Evolutionary conservation across 2,329 filamentous ascomycete species (phyloP).

Genomic region (Aspergillus oerlinghausenensis): DNA sequence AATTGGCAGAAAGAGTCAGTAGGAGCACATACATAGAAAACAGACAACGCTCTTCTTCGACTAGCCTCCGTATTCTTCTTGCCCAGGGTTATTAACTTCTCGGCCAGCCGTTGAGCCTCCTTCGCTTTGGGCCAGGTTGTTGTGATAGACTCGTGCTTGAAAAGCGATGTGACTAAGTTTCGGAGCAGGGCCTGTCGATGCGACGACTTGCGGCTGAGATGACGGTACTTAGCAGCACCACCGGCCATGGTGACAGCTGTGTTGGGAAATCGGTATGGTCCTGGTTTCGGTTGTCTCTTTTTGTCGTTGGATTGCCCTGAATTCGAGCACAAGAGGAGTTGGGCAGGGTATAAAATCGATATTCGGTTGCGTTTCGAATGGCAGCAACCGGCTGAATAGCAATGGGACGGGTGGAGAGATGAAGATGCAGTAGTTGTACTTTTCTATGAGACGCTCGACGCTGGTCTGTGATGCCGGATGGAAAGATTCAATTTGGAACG

Average conservation of each 20-base stretch:
- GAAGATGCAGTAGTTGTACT: not conserved
- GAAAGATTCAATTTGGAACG: conserved; percentile 30
- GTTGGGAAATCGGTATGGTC: not conserved
- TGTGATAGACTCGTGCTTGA: conserved; percentile 86
- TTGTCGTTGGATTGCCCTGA: not conserved
- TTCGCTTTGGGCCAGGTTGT: conserved; percentile 97
- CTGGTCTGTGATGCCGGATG: conserved; percentile 2
- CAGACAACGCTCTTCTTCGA: conserved; percentile 67
- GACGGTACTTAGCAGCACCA: conserved; percentile 79
- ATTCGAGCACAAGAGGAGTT: not conserved
- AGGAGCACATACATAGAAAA: conserved; percentile 71
- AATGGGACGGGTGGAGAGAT: not conserved
- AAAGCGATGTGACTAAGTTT: conserved; percentile 91
- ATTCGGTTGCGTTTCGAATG: not conserved
- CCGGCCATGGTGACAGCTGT: conserved; percentile 64
- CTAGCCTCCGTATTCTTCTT: conserved; percentile 89
- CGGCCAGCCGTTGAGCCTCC: conserved; percentile 87
- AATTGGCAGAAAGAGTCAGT: not conserved
- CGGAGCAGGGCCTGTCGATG: conserved; percentile 90
- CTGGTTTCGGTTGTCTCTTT: conserved; percentile 1
- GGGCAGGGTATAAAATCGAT: not conserved
- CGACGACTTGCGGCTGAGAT: conserved; percentile 77
- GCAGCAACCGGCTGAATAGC: not conserved
- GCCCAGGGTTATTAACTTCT: conserved; percentile 88
- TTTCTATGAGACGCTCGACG: conserved; percentile 1